A percentile compares a stretch with the other conserved stretches of the same genome.
phyloP scores from a whole-genome alignment of 2,329 filamentous ascomycete genomes.

The Helotiales sp. region DNA sequence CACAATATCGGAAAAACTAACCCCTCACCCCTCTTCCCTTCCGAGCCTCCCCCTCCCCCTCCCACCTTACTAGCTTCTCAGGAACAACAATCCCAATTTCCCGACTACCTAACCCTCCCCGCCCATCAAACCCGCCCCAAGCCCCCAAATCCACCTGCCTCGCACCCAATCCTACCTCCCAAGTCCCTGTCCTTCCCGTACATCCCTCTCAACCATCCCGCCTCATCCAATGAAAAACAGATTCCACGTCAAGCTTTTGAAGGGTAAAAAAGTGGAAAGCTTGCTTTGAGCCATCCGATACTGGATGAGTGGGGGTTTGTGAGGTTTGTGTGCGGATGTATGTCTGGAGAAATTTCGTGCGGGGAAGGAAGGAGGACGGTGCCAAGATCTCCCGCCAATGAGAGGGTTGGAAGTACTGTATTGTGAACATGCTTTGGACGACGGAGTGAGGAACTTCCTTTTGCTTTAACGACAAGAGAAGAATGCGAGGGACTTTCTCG shows the following conservation, averaged over 20 bases:
- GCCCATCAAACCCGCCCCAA: too few species aligned
- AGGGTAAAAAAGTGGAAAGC: background rate
- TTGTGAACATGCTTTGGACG: background rate
- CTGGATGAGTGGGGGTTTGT: background rate
- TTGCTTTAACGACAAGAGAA: background rate
- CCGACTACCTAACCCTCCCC: too few species aligned
- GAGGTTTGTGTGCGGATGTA: background rate
- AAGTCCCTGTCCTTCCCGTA: too few species aligned
- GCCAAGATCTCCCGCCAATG: constrained; percentile 27
- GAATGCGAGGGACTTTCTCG: too few species aligned
- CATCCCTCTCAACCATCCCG: background rate
- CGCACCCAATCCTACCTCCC: too few species aligned
- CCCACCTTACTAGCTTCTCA: background rate
- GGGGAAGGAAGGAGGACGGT: constrained; percentile 18
- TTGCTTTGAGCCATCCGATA: background rate
- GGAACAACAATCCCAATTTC: too few species aligned
- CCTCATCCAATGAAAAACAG: background rate
- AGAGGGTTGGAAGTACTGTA: background rate
- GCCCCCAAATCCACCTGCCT: too few species aligned
- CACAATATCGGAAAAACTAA: constrained; percentile 6
- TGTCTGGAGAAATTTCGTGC: constrained; percentile 19
- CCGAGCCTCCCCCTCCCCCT: background rate
- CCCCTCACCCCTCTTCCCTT: background rate
- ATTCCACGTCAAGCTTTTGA: background rate
- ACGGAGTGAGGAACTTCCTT: background rate